Evolutionary conservation across 1,139 yeast genomes (phyloP).

Genomic region (Blastobotrys illinoisensis): DNA sequence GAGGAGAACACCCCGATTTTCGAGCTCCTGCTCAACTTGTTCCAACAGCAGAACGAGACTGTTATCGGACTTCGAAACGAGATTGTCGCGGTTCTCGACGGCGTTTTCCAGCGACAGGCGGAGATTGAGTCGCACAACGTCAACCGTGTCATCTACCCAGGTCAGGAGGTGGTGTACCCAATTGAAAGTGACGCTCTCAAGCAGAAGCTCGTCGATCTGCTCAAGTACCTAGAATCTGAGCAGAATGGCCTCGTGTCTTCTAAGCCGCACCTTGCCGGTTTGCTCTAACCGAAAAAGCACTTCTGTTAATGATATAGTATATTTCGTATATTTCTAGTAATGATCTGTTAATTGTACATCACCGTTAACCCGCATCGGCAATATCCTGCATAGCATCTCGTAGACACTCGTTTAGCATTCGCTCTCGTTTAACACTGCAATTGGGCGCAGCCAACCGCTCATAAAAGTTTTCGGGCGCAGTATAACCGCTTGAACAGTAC

Average conservation of each 20-base stretch:
- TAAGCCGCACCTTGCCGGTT: conserved; percentile 3
- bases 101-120: conserved; percentile 66
- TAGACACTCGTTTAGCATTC: too few species aligned
- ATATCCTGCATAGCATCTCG: too few species aligned
- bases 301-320: background rate
- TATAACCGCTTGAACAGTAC: too few species aligned
- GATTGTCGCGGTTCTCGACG: conserved; percentile 61
- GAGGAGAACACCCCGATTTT: conserved; percentile 93
- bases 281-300: background rate
- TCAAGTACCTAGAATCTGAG: conserved; percentile 66
- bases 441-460: too few species aligned
- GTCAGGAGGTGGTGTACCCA: conserved; percentile 39
- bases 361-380: background rate
- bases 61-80: conserved; percentile 57
- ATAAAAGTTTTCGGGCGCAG: too few species aligned
- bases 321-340: background rate
- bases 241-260: conserved; percentile 42
- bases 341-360: background rate
- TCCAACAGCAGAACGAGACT: conserved; percentile 54
- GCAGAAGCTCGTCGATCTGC: conserved; percentile 58
- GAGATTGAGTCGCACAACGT: conserved; percentile 58
- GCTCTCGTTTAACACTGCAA: too few species aligned
- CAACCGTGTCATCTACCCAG: conserved; percentile 4
- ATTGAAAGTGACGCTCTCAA: conserved; percentile 65
- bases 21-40: conserved; percentile 66